These are phyloP conservation scores for Leucocoprinus birnbaumii DNA, from an alignment of 768 basidiomycete genomes.

Conservation along the genomic window DNA sequence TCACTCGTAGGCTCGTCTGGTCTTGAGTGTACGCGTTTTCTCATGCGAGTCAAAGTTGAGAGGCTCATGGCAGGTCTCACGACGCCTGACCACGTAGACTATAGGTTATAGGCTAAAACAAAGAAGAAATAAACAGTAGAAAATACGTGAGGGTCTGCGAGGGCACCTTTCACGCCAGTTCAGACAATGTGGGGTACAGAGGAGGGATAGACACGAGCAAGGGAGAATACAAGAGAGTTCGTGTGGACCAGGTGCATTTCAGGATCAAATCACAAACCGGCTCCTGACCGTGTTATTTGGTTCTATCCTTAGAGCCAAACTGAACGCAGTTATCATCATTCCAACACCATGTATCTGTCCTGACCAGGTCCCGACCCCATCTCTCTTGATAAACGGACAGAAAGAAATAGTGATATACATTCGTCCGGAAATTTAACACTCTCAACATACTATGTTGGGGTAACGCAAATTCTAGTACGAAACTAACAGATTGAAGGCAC, in stretches of 20 bases:
- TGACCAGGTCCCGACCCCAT: too few species aligned
- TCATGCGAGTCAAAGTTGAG: slow-evolving; percentile 16
- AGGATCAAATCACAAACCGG: slow-evolving; percentile 13
- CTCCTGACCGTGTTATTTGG: slow-evolving; percentile 37
- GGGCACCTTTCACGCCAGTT: neutral
- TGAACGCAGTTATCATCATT: neutral
- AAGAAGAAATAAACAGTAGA: neutral
- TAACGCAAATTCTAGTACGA: too few species aligned
- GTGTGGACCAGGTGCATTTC: neutral
- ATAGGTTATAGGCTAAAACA: neutral
- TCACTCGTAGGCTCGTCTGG: slow-evolving; percentile 22
- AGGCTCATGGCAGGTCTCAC: slow-evolving; percentile 7
- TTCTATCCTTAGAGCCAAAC: slow-evolving; percentile 1
- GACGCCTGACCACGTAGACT: neutral
- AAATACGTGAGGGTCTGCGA: neutral
- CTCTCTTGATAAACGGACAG: too few species aligned
- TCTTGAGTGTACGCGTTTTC: slow-evolving; percentile 32
- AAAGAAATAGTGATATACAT: too few species aligned
- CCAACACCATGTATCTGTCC: neutral
- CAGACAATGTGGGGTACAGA: neutral
- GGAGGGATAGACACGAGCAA: slow-evolving; percentile 6
- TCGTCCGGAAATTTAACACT: too few species aligned
- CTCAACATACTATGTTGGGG: too few species aligned
- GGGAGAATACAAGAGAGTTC: slow-evolving; percentile 4
- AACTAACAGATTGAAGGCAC: too few species aligned